Base-by-base conservation (phyloP, 2,329 filamentous ascomycete genomes). In the Macroventuria anomochaeta region DNA sequence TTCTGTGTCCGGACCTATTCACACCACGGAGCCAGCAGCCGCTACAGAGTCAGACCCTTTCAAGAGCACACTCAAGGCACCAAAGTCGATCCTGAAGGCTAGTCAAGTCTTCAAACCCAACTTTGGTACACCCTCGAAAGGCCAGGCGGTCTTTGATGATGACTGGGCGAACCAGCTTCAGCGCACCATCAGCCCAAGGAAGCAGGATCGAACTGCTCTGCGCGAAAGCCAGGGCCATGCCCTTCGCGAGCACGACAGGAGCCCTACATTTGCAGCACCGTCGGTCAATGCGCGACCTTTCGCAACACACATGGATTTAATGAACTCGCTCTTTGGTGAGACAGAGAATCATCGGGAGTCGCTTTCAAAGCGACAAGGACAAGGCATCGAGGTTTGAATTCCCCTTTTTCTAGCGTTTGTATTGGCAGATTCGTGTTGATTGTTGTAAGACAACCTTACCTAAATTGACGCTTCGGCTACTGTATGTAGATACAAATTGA, bases 81-180 rank as follows among this genome's bases (percentile, higher is more conserved):
- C 77, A 17, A 80, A 79, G 60, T 81, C 79, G 0, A 81, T 82
- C 38, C 69, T 82, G 46, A 81, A 82, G 66, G 70, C 72, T 17
- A 74, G 53, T 59, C 74, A 67, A 61, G 57, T 62, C 53, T 51
- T 62, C 37, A 63, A 63, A 50, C 64, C 68, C 5, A 65, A 63
- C n/a, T 68, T 76, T 47, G 75, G 75, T 5, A 85, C 82, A n/a
- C 84, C 83, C 41, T 73, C 79, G 21, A 85, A 85, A 74, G 72
- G 75, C 52, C 74, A 78, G 57, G 78, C 81, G 44, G 75, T 80
- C 64, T 80, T 84, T 59, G 90, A 88, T 47, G 90, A 93, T 55
- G 89, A 96, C 72, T 99, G 95, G 95, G 89, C 92, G 63, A 89
- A 95, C 64, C 93, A 97, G 79, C 82, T 99, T 59, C 90, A 92